phyloP scores from a whole-genome alignment of 768 basidiomycete species.

The Boletus speciosus region DNA sequence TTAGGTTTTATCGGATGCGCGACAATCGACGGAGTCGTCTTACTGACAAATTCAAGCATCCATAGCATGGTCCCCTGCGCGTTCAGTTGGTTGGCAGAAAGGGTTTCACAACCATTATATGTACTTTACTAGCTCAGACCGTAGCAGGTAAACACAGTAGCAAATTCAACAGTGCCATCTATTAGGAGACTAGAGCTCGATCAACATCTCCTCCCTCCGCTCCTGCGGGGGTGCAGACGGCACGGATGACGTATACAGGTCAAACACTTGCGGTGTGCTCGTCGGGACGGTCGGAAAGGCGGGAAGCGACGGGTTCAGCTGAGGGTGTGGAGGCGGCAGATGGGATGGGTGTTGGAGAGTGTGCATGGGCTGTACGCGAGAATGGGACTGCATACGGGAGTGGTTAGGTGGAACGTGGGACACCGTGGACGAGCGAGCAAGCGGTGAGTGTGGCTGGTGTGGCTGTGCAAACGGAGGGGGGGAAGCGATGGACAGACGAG shows the following conservation, averaged over 20 bases:
- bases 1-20: neutral
- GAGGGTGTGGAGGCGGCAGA: slow-evolving; percentile 13
- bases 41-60: neutral
- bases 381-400: slow-evolving; percentile 2
- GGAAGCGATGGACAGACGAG: slow-evolving; percentile 16
- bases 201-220: slow-evolving; percentile 57
- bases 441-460: slow-evolving; percentile 17
- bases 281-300: slow-evolving; percentile 68
- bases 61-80: neutral
- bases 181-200: slow-evolving; percentile 33
- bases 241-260: slow-evolving; percentile 46
- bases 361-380: slow-evolving; percentile 5
- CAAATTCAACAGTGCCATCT: neutral
- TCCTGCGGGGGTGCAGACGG: slow-evolving; percentile 50
- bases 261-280: slow-evolving; percentile 49
- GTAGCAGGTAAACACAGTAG: neutral
- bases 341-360: slow-evolving; percentile 7
- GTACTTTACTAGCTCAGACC: slow-evolving; percentile 3
- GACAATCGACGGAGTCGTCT: neutral
- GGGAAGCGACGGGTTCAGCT: slow-evolving; percentile 38
- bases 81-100: neutral
- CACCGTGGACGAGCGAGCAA: slow-evolving; percentile 24
- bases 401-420: slow-evolving; percentile 14
- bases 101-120: neutral
- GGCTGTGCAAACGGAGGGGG: slow-evolving; percentile 10